Percentiles rank a stretch among this genome's conserved stretches.
phyloP scores from a whole-genome alignment of 2,329 filamentous ascomycete genomes.

The Cercospora zeae-maydis region DNA sequence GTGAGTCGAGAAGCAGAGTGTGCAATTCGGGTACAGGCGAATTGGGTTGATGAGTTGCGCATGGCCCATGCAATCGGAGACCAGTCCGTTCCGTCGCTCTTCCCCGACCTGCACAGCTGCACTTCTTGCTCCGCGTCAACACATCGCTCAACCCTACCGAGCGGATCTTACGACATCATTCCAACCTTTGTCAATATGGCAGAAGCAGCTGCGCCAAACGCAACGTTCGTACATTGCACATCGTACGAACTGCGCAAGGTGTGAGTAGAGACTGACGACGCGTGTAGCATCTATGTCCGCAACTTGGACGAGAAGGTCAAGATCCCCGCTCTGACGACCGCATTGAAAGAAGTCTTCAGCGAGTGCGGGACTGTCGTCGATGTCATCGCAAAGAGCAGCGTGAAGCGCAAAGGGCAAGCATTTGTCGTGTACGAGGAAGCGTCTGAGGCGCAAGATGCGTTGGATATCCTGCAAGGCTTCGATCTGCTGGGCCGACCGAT shows the following conservation, averaged over 20 bases:
- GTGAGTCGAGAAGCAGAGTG: background rate
- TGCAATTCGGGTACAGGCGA: background rate
- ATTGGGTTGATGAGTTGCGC: background rate
- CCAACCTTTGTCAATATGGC: slow-evolving; percentile 16
- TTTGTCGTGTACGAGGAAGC: slow-evolving; percentile 85
- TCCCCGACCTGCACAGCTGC: background rate
- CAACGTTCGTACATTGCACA: slow-evolving; percentile 45
- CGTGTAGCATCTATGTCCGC: slow-evolving; percentile 48
- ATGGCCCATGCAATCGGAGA: background rate
- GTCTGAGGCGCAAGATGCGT: slow-evolving; percentile 74
- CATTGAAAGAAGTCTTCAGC: slow-evolving; percentile 73
- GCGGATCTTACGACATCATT: background rate
- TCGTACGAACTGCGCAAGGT: slow-evolving; percentile 37
- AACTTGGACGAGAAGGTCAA: slow-evolving; percentile 94
- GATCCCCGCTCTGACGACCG: slow-evolving; percentile 68
- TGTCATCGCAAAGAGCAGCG: slow-evolving; percentile 80
- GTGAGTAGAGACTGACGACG: slow-evolving; percentile 24
- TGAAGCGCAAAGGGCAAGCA: slow-evolving; percentile 91
- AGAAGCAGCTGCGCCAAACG: slow-evolving; percentile 31
- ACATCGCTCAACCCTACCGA: background rate
- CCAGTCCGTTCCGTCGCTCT: background rate
- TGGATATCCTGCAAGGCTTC: slow-evolving; percentile 89
- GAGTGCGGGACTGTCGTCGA: slow-evolving; percentile 86
- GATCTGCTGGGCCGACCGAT: slow-evolving; percentile 90
- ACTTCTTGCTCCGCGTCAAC: background rate